Base-by-base conservation (phyloP, 2,329 filamentous ascomycete species). In the Dactylellina cionopaga region DNA sequence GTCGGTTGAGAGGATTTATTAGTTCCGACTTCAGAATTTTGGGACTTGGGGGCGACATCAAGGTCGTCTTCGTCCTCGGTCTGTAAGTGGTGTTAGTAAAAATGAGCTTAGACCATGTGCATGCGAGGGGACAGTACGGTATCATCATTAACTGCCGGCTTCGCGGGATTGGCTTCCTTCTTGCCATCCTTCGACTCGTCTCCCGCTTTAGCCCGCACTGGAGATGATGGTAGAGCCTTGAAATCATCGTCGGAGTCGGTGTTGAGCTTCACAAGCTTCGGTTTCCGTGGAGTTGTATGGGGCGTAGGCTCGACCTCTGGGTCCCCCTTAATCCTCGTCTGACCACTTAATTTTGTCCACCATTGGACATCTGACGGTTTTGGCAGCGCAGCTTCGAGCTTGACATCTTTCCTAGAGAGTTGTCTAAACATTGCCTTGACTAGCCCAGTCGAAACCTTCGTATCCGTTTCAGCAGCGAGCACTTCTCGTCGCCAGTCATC, bases 401-500 rank as follows among this genome's bases (percentile, higher is more conserved):
- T 59, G 17, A 33, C 39, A 31, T 60, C 47, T 15, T 55, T 56
- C 11, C 31, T 56, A 7, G 55, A 54, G 37, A 56, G 29, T 5
- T 62, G 46, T 13, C 46, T 54, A 47, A 65, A 74, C 9, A 47
- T 60, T 35, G 68, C 24, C 31, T 65, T 65, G n/a, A 72, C 52
- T 6, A 72, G 59, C 31, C 65, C 68, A 22, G 59, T 70, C 15
- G 64, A 64, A 47, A 29, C 39, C n/a, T 52, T 54, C 17, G 59
- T 54, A 37, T 69, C 68, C 6, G 31, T 24, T 9, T 49, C 65
- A n/a, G 46, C 41, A 4, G 37, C 29, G 4, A 47, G 46, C 3
- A 68, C 15, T 22, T 73, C 68, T 44, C 41, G 49, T 15, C 62
- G 68, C 76, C 76, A 77, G 10, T 33, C 35, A 5, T 74, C 70